A percentile compares a stretch with the other conserved stretches of the same genome.
Conservation (phyloP, 139 green algal species). For the Trebouxia sp. region DNA sequence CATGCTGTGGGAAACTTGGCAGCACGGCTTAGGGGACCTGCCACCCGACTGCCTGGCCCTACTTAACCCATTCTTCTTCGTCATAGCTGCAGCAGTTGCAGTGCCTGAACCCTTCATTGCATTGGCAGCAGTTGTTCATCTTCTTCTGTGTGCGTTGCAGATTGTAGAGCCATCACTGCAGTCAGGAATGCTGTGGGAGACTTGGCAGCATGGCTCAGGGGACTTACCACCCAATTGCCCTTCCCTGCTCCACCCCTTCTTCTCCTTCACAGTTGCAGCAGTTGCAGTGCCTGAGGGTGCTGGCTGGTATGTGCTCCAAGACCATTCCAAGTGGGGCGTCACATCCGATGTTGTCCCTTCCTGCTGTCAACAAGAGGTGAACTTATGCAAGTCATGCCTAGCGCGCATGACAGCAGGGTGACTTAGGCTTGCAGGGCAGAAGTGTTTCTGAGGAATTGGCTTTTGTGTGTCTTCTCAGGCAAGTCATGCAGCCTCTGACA, state of each 20-base stretch:
- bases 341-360: not conserved
- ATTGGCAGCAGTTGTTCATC: too few species aligned
- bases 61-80: too few species aligned
- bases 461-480: too few species aligned
- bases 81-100: too few species aligned
- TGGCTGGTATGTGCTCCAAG: conserved; percentile 26
- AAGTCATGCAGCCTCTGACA: too few species aligned
- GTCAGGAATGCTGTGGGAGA: conserved; percentile 28
- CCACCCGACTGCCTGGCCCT: too few species aligned
- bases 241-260: not conserved
- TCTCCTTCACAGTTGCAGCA: conserved; percentile 26
- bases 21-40: too few species aligned
- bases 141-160: too few species aligned
- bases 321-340: conserved; percentile 33
- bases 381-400: not conserved
- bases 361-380: conserved; percentile 9
- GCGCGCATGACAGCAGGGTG: not conserved
- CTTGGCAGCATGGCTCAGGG: conserved; percentile 26
- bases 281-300: conserved; percentile 22
- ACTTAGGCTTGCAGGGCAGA: not conserved
- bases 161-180: conserved; percentile 16
- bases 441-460: not conserved
- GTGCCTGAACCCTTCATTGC: too few species aligned
- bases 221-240: not conserved
- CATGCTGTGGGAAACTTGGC: too few species aligned